A percentile compares a stretch with the other conserved stretches of the same genome.
phyloP scores from a whole-genome alignment of 352 stramenopile species.

The Pythium myriotylum region DNA sequence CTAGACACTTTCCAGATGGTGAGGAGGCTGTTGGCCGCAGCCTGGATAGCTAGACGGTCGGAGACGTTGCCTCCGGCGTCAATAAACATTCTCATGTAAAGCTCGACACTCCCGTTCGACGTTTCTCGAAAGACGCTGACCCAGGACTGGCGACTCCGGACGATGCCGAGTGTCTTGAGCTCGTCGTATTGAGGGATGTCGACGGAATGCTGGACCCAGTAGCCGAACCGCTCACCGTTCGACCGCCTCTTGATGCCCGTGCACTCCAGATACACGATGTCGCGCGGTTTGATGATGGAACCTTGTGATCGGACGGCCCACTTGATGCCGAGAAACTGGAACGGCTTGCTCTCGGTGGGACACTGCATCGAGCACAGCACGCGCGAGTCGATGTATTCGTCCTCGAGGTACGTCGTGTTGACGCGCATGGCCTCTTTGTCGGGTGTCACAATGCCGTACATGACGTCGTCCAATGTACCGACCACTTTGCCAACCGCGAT shows the following conservation, averaged over 20 bases:
- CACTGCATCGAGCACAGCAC: conserved; percentile 51
- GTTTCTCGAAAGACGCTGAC: conserved; percentile 15
- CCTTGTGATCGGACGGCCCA: conserved; percentile 27
- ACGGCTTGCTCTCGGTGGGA: conserved; percentile 35
- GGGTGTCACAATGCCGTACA: conserved; percentile 56
- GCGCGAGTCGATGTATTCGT: conserved; percentile 37
- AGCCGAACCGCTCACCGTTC: conserved; percentile 19
- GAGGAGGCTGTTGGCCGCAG: conserved; percentile 25
- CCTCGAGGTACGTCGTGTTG: conserved; percentile 48
- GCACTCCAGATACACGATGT: conserved; percentile 23
- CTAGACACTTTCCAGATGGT: conserved; percentile 20
- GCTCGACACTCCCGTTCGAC: conserved; percentile 13
- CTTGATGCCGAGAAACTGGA: conserved; percentile 31
- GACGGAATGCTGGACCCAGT: conserved; percentile 19
- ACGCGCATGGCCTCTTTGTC: conserved; percentile 56
- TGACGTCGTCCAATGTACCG: conserved; percentile 58
- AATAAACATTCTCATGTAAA: conserved; percentile 16
- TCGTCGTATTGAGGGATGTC: conserved; percentile 16
- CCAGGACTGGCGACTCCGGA: conserved; percentile 22
- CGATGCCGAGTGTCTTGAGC: conserved; percentile 20
- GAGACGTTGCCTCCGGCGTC: conserved; percentile 20
- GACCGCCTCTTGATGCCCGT: conserved; percentile 15
- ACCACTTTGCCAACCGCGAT: conserved; percentile 21
- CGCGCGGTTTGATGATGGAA: conserved; percentile 10
- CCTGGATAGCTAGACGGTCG: conserved; percentile 16